These are phyloP conservation scores for Irpex sp. DNA, from an alignment of 1,284 basidiomycete species.

Conservation along the genomic window DNA sequence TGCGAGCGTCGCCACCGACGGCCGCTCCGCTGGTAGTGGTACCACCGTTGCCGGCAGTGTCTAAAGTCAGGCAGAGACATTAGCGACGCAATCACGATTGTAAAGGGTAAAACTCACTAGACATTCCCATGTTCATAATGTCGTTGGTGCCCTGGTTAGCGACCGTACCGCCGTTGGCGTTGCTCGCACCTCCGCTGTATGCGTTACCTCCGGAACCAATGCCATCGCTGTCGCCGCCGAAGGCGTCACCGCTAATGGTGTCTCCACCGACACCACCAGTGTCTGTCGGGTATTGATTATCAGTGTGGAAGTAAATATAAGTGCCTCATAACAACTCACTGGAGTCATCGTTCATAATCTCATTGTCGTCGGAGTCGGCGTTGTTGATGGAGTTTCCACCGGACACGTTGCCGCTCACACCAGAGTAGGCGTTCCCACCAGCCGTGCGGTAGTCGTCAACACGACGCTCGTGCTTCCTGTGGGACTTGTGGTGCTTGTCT, in stretches of 20 bases:
- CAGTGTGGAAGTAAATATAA: background rate
- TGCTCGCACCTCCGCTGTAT: slow-evolving; percentile 15
- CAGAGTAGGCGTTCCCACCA: slow-evolving; percentile 17
- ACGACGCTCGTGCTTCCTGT: slow-evolving; percentile 12
- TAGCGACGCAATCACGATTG: background rate
- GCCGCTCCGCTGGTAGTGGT: slow-evolving; percentile 18
- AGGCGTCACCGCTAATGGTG: slow-evolving; percentile 12
- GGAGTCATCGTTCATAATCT: slow-evolving; percentile 11
- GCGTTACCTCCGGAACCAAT: slow-evolving; percentile 14
- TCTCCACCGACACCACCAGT: slow-evolving; percentile 14
- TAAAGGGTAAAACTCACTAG: slow-evolving; percentile 8
- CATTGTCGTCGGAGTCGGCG: slow-evolving; percentile 8
- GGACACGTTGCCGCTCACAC: slow-evolving; percentile 11
- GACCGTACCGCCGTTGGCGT: slow-evolving; percentile 16
- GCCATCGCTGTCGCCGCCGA: slow-evolving; percentile 14
- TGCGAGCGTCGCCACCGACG: slow-evolving; percentile 13
- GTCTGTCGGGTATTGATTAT: slow-evolving; percentile 1
- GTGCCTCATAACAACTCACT: slow-evolving; percentile 7
- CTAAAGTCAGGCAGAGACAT: slow-evolving; percentile 5
- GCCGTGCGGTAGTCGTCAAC: slow-evolving; percentile 12
- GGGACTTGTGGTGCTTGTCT: background rate
- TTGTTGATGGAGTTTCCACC: slow-evolving; percentile 15
- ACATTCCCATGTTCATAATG: slow-evolving; percentile 11
- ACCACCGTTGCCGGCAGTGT: slow-evolving; percentile 17
- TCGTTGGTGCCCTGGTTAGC: slow-evolving; percentile 14